A percentile compares a stretch with the other conserved stretches of the same genome.
Evolutionary conservation across 495 filamentous ascomycete genomes (phyloP).

Genomic region (Parachaetomium inaequale): DNA sequence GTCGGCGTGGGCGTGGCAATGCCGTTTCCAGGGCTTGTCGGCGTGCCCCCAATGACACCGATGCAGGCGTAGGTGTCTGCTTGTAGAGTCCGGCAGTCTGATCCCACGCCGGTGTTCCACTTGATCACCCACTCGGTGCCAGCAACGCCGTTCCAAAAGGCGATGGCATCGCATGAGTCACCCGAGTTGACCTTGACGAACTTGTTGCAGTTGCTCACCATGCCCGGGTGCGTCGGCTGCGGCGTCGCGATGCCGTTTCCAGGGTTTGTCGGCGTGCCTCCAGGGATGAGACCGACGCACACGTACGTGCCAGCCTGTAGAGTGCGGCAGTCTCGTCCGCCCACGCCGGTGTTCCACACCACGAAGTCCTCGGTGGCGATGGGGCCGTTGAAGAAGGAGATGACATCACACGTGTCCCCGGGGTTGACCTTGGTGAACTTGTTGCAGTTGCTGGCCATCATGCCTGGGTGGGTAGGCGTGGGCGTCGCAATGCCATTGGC

Average conservation of each 20-base stretch:
- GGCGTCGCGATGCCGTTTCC: not conserved
- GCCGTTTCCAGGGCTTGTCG: no score
- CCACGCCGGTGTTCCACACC: not conserved
- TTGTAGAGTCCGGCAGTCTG: not conserved
- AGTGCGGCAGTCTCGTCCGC: not conserved
- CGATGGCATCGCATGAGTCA: not conserved
- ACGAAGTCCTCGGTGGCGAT: not conserved
- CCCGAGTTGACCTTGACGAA: not conserved
- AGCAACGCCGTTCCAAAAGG: not conserved
- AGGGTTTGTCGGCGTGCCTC: not conserved
- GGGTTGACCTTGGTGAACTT: no score
- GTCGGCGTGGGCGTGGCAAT: no score
- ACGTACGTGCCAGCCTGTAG: not conserved
- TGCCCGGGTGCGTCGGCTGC: not conserved
- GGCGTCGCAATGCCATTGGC: no score
- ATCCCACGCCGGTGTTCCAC: not conserved
- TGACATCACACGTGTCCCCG: not conserved
- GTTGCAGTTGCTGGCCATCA: no score
- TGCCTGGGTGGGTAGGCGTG: no score
- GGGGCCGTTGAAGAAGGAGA: not conserved
- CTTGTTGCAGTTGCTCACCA: conserved; percentile 2
- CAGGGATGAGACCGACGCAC: not conserved
- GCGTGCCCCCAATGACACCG: not conserved
- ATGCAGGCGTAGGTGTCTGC: not conserved
- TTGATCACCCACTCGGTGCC: not conserved